Percentiles rank a stretch among this genome's conserved stretches.
These are phyloP conservation scores for Yueomyces sinensis DNA, from an alignment of 805 yeast species.

Conservation along the genomic window DNA sequence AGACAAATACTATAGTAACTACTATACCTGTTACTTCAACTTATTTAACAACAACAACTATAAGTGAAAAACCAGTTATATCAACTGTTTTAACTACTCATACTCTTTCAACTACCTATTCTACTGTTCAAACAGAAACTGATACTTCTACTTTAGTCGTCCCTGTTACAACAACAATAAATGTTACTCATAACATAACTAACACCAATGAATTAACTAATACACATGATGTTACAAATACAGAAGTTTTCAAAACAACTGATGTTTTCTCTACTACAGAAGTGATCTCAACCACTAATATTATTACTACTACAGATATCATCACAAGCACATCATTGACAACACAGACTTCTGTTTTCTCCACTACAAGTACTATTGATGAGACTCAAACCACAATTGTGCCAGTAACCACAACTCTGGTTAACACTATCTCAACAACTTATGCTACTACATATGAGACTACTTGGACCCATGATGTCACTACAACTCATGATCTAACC, in stretches of 20 bases:
- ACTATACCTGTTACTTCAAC: neutral
- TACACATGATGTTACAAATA: neutral
- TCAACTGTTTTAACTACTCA: neutral
- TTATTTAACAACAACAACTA: neutral
- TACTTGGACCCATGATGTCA: no score
- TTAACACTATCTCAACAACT: no score
- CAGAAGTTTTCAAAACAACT: neutral
- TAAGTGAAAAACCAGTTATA: neutral
- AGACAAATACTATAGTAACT: neutral
- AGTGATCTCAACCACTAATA: neutral
- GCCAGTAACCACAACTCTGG: neutral
- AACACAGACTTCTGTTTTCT: neutral
- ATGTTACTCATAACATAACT: neutral
- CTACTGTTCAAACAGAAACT: neutral
- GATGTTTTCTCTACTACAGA: neutral
- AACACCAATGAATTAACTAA: neutral
- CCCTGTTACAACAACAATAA: neutral
- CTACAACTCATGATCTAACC: neutral
- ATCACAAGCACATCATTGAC: neutral
- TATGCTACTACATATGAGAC: no score
- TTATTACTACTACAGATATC: neutral
- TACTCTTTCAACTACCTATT: neutral
- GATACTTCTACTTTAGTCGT: no score
- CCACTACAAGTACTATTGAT: neutral
- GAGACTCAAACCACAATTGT: neutral